These are phyloP conservation scores for Aspergillus nanangensis DNA, from an alignment of 495 filamentous ascomycete genomes.

Conservation along the genomic window DNA sequence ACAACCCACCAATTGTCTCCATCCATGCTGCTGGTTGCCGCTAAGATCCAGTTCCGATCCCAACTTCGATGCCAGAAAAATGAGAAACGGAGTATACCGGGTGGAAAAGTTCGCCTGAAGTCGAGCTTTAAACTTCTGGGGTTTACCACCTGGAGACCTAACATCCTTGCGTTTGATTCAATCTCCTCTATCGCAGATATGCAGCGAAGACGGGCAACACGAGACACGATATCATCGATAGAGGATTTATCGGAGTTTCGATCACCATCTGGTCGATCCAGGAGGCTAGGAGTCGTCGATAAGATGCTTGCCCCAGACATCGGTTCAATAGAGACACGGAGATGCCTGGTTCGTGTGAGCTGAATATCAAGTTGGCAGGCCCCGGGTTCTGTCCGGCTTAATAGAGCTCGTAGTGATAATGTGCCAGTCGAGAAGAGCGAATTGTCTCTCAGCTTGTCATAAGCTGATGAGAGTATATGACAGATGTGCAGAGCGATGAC, in stretches of 20 bases:
- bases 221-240: conserved; percentile 46
- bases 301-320: conserved; percentile 43
- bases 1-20: conserved; percentile 76
- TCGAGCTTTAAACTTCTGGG: conserved; percentile 53
- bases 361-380: conserved; percentile 66
- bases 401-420: conserved; percentile 48
- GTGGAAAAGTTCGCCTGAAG: conserved; percentile 55
- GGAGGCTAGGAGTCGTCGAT: conserved; percentile 31
- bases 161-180: conserved; percentile 50
- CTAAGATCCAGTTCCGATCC: conserved; percentile 62
- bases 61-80: conserved; percentile 64
- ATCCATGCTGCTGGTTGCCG: conserved; percentile 63
- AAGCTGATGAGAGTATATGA: conserved; percentile 58
- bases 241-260: conserved; percentile 38
- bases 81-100: conserved; percentile 51
- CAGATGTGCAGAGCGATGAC: conserved; percentile 72
- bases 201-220: conserved; percentile 55
- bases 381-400: conserved; percentile 55
- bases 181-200: conserved; percentile 58
- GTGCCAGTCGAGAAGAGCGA: conserved; percentile 53
- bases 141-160: conserved; percentile 57
- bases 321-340: conserved; percentile 64
- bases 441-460: conserved; percentile 48
- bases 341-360: conserved; percentile 51
- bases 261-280: conserved; percentile 46